Base-by-base conservation (phyloP, 164 flowering plant species). In the Nymphaea thermarum region DNA sequence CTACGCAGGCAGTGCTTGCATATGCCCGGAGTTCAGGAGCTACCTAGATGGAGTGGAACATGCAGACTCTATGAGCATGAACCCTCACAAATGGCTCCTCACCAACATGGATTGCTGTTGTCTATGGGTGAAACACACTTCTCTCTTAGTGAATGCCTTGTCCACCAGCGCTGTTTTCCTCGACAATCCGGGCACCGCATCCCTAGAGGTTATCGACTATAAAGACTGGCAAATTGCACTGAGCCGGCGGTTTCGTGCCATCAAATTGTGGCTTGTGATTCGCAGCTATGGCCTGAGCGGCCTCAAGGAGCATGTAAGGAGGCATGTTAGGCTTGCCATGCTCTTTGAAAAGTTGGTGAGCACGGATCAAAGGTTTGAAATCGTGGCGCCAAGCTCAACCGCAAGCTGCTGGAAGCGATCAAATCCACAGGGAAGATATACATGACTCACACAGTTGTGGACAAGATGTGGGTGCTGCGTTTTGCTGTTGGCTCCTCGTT, bases 171-270 rank as follows among this genome's bases (percentile, higher is more conserved):
- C 99, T 3, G 97, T 88, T 77, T 94, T 66, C 76, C 84, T 89
- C 57, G 91, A 80, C 71, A 94, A 94, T 77, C 16, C 16, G 10
- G 16, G 10, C 10, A 55, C 12, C 16, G 80, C 86, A 74, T 82
- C 72, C 72, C 85, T 84, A 71, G 12, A 70, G 78, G 96, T 87
- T 62, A 86, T 93, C 66, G 97, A 91, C 70, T 90, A 85, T 80
- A 93, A 87, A 79, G 97, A 93, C 76, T 90, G 98, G 98, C 96
- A 93, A 78, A 86, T 93, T 72, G 91, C 96, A 74, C 86, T 91
- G 71, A 95, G 98, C 36, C 93, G 97, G 63, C 81, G 96, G 57
- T 93, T 93, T 81, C 36, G 36, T 25, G 36, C 36, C 36, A 25
- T 25, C 36, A 25, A 25, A 25, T 25, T 25, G 36, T 25, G 36